Evolutionary conservation across 2,329 filamentous ascomycete genomes (phyloP), one percentile per base, ranked within the genome.

Genomic region (Aureobasidium pullulans): DNA sequence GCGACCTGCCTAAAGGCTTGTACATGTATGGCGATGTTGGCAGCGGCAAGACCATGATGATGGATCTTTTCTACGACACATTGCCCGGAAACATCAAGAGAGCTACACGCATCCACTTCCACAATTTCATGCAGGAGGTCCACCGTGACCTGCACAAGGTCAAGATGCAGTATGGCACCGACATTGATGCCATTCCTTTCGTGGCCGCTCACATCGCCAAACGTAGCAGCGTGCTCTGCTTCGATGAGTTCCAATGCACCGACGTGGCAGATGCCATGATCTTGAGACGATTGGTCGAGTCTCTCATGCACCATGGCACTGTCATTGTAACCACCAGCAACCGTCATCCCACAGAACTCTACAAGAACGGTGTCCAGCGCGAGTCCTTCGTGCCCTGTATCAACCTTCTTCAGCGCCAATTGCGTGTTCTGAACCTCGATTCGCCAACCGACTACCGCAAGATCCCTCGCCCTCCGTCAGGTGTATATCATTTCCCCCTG

Each of bases 251-350:
- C 70, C 94, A 99, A 72, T 96, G 92, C 70, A 99, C 94, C 40
- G 94, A 99, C 74, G 93, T 99, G 34, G 94, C 94, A 15, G 93
- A 97, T 76, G 94, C 94, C 66, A 99, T 99, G 94, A 99, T 99
- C 67, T 73, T 99, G 66, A 83, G 94, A 52, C 79, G 89, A 64
- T 79, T 99, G 6, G 84, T 99, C 8, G 92, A 97, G 73, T 82
- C 84, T 1, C 82, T 99, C 59, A 96, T 97, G 91, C 89, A 89
- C 4, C 92, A 97, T 69, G 94, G 94, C n/a, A 91, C 96, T 2
- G 92, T 97, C 15, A 81, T 99, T 56, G 88, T 99, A 34, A 97
- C 94, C 6, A 99, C 94, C 0, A 96, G 90, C 7, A 99, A 99
- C 74, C 83, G 94, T n/a, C 92, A 96, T 67, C 94, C 94, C 0